Evolutionary conservation across 495 filamentous ascomycete species (phyloP).

Genomic region (Xylaria curta): DNA sequence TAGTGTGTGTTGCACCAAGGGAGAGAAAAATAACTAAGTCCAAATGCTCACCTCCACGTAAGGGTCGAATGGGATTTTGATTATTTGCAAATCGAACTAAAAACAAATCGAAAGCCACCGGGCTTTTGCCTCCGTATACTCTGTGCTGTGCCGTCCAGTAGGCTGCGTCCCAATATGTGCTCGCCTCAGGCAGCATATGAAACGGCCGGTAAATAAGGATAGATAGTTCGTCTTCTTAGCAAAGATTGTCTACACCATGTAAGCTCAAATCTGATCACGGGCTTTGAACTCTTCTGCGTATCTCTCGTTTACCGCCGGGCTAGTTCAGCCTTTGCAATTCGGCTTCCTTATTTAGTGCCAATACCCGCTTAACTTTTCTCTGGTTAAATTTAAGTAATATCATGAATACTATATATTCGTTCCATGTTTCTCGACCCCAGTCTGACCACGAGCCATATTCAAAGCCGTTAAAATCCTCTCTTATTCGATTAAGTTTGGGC

Average conservation of each 20-base stretch:
- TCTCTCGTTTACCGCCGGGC: neutral
- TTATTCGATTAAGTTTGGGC: neutral
- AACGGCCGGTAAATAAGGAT: neutral
- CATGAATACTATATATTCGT: neutral
- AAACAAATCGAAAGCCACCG: neutral
- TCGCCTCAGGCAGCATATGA: neutral
- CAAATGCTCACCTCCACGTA: neutral
- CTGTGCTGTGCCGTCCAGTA: neutral
- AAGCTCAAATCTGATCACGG: neutral
- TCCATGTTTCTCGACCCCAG: neutral
- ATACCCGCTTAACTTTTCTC: neutral
- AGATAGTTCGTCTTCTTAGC: neutral
- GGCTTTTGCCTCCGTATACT: neutral
- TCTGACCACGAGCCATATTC: neutral
- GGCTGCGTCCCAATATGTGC: neutral
- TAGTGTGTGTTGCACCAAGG: constrained; percentile 6
- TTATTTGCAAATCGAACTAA: neutral
- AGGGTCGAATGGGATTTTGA: neutral
- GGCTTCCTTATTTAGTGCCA: neutral
- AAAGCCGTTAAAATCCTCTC: neutral
- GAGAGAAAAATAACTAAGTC: neutral
- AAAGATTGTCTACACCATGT: neutral
- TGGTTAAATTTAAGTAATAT: neutral
- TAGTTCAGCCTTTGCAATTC: neutral
- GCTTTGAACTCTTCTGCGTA: neutral